phyloP scores from a whole-genome alignment of 2,329 filamentous ascomycete genomes.

The Colletotrichum agaves region DNA sequence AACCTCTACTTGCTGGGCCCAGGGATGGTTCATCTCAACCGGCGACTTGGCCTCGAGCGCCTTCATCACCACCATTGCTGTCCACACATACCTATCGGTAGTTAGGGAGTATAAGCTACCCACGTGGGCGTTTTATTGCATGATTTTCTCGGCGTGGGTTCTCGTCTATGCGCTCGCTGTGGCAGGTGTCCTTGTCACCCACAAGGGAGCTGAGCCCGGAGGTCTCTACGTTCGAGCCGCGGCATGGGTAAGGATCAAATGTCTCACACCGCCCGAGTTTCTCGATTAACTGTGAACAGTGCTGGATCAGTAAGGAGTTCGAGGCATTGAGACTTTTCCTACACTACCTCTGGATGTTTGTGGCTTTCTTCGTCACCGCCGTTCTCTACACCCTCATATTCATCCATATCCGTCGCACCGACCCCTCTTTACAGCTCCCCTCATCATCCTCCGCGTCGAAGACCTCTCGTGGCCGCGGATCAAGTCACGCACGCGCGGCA shows the following conservation, averaged over 20 bases:
- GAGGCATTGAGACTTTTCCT: slow-evolving; percentile 64
- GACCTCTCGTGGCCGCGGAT: background rate
- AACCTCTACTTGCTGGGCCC: slow-evolving; percentile 60
- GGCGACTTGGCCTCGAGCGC: slow-evolving; percentile 67
- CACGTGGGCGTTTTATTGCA: slow-evolving; percentile 54
- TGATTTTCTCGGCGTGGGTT: slow-evolving; percentile 58
- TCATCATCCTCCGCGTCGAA: slow-evolving; percentile 20
- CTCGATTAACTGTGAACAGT: slow-evolving; percentile 67
- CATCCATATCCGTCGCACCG: slow-evolving; percentile 48
- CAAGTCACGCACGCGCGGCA: background rate
- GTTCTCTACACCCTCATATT: slow-evolving; percentile 55
- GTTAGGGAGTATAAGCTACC: slow-evolving; percentile 61
- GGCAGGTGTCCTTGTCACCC: slow-evolving; percentile 23
- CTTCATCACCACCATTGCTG: slow-evolving; percentile 67
- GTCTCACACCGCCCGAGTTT: slow-evolving; percentile 62
- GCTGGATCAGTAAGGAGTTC: slow-evolving; percentile 68
- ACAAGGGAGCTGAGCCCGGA: slow-evolving; percentile 24
- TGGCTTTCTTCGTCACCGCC: slow-evolving; percentile 51
- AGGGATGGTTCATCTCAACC: slow-evolving; percentile 67
- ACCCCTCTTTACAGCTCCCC: slow-evolving; percentile 41
- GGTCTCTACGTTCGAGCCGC: slow-evolving; percentile 63
- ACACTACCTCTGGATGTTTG: slow-evolving; percentile 73
- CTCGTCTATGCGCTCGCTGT: slow-evolving; percentile 46
- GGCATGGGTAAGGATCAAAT: slow-evolving; percentile 56
- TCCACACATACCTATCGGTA: slow-evolving; percentile 67